phyloP scores from a whole-genome alignment of 2,329 filamentous ascomycete genomes.

The Berkeleyomyces rouxiae region DNA sequence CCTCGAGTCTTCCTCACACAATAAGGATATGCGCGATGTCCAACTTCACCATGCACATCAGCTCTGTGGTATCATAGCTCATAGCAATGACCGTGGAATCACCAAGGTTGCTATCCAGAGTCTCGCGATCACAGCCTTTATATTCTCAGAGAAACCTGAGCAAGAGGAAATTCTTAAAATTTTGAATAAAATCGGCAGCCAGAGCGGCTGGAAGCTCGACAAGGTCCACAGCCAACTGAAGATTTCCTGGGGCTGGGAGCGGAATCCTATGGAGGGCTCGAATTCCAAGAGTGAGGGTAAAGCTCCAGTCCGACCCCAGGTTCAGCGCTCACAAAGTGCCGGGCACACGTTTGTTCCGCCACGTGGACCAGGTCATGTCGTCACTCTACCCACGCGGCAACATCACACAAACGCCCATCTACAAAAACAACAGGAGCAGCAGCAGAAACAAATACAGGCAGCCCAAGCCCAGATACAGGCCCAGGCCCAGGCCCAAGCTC shows the following conservation, averaged over 20 bases:
- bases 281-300: neutral
- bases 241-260: constrained; percentile 59
- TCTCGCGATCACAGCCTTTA: constrained; percentile 59
- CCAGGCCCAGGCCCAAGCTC: neutral
- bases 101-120: constrained; percentile 65
- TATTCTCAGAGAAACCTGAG: constrained; percentile 49
- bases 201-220: constrained; percentile 64
- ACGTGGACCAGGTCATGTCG: neutral
- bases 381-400: constrained; percentile 8
- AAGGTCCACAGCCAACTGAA: constrained; percentile 58
- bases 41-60: constrained; percentile 63
- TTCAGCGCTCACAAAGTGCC: constrained; percentile 1
- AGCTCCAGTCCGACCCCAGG: neutral
- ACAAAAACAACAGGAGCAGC: constrained; percentile 13
- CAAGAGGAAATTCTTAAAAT: constrained; percentile 69
- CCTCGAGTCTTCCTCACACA: constrained; percentile 37
- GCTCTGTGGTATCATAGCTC: constrained; percentile 77
- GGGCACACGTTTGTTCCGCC: neutral
- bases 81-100: constrained; percentile 66
- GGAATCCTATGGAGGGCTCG: neutral
- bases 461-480: constrained; percentile 13
- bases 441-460: constrained; percentile 12
- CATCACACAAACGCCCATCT: constrained; percentile 6
- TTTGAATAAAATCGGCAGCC: constrained; percentile 55
- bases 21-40: constrained; percentile 51